These are phyloP conservation scores for Candida frijolesensis DNA, from an alignment of 1,139 yeast genomes.

Conservation along the genomic window DNA sequence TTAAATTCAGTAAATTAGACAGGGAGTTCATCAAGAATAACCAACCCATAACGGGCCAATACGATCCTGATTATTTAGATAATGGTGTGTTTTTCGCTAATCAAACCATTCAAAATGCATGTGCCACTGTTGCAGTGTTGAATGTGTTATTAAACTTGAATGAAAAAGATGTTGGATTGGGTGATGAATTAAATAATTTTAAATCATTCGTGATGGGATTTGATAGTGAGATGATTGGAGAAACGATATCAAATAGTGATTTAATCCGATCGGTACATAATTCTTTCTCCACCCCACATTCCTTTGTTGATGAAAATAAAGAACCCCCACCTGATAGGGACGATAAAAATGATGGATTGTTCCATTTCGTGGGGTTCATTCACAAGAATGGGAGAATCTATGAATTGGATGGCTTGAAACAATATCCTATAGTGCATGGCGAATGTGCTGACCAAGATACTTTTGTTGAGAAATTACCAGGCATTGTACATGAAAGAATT, in stretches of 20 bases:
- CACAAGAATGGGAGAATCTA: constrained; percentile 51
- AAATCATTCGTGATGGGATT: constrained; percentile 55
- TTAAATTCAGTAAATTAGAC: constrained; percentile 56
- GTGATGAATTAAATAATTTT: constrained; percentile 52
- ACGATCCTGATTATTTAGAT: constrained; percentile 40
- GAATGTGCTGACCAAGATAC: constrained; percentile 40
- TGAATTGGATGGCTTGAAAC: constrained; percentile 68
- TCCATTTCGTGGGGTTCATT: constrained; percentile 64
- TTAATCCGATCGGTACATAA: constrained; percentile 61
- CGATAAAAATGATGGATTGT: constrained; percentile 55
- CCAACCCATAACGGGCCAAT: constrained; percentile 47
- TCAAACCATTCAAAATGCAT: constrained; percentile 70
- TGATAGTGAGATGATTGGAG: constrained; percentile 64
- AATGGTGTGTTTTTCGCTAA: constrained; percentile 59
- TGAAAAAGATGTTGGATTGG: constrained; percentile 39
- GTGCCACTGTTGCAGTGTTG: constrained; percentile 79
- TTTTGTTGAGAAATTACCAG: constrained; percentile 46
- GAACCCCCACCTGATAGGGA: constrained; percentile 29
- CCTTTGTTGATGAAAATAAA: constrained; percentile 49
- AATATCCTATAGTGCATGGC: constrained; percentile 59
- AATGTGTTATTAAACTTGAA: constrained; percentile 51
- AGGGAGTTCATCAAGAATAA: constrained; percentile 28
- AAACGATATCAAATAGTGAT: constrained; percentile 64
- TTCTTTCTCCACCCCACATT: constrained; percentile 54
- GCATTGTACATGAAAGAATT: constrained; percentile 49